Evolutionary conservation across 2,329 filamentous ascomycete species (phyloP).

Genomic region (Aspergillus viridinutans): DNA sequence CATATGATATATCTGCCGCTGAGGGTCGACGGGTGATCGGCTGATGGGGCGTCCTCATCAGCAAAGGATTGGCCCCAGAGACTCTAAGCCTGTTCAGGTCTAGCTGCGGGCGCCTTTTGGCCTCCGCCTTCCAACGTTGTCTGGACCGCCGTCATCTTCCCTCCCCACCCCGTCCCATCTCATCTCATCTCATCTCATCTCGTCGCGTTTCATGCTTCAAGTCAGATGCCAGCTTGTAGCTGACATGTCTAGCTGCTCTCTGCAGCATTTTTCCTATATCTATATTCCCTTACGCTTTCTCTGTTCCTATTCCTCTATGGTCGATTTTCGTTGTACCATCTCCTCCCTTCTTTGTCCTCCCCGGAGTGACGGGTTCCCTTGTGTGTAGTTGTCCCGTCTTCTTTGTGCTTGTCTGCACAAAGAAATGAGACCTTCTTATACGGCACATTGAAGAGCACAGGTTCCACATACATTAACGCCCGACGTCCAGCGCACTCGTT

Average conservation of each 20-base stretch:
- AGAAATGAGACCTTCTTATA: neutral
- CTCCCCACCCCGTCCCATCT: neutral
- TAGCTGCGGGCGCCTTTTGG: constrained; percentile 12
- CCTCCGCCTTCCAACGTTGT: constrained; percentile 14
- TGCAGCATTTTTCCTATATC: neutral
- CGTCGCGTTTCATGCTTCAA: neutral
- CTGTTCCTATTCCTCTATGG: neutral
- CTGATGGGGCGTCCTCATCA: neutral
- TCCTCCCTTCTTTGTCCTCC: neutral
- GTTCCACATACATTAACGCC: constrained; percentile 3
- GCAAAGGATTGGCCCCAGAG: constrained; percentile 3
- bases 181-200: neutral
- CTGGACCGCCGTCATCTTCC: constrained; percentile 13
- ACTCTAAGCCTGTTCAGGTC: constrained; percentile 11
- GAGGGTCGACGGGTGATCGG: neutral
- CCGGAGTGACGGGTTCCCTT: neutral
- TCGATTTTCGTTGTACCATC: neutral
- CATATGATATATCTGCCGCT: neutral
- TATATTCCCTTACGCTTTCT: neutral
- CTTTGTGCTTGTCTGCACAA: neutral
- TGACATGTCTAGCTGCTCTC: neutral
- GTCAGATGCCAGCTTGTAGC: neutral
- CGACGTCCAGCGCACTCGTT: constrained; percentile 1
- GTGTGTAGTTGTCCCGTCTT: neutral
- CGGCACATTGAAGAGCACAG: neutral